A percentile compares a stretch with the other conserved stretches of the same genome.
Evolutionary conservation across 2,329 filamentous ascomycete genomes (phyloP).

Genomic region (Fusarium pseudograminearum): DNA sequence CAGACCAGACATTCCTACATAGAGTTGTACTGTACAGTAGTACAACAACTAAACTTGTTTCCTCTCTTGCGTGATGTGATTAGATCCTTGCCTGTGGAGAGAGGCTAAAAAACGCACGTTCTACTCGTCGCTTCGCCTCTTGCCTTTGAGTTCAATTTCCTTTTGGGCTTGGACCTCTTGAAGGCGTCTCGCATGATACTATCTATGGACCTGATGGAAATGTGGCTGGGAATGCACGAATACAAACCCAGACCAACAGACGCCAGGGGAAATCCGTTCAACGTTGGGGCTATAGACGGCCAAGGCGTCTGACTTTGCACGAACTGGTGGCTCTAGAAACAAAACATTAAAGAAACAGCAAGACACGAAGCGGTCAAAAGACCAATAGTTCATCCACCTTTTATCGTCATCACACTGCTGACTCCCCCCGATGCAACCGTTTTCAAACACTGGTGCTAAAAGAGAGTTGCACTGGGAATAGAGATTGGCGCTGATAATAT

Average conservation of each 20-base stretch:
- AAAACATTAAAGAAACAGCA: not conserved
- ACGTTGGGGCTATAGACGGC: not conserved
- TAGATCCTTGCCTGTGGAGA: not conserved
- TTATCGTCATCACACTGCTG: not conserved
- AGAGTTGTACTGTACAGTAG: not conserved
- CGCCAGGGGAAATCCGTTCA: conserved; percentile 3
- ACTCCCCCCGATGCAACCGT: not conserved
- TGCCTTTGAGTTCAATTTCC: conserved; percentile 28
- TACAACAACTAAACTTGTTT: not conserved
- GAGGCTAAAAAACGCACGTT: conserved; percentile 12
- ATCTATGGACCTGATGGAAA: conserved; percentile 7
- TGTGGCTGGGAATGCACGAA: conserved; percentile 9
- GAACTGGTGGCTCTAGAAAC: not conserved
- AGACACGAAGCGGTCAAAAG: conserved; percentile 7
- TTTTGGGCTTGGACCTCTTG: conserved; percentile 25
- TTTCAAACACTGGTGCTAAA: not conserved
- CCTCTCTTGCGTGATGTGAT: conserved; percentile 31
- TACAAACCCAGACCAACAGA: not conserved
- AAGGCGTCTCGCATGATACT: conserved; percentile 18
- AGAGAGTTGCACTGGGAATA: conserved; percentile 17
- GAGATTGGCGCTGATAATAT: conserved; percentile 6
- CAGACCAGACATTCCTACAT: not conserved
- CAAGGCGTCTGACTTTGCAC: conserved; percentile 5
- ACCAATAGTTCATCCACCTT: not conserved
- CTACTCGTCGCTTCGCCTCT: not conserved